Conservation (phyloP, 345 rosid genomes). For the Salix arbutifolia region DNA sequence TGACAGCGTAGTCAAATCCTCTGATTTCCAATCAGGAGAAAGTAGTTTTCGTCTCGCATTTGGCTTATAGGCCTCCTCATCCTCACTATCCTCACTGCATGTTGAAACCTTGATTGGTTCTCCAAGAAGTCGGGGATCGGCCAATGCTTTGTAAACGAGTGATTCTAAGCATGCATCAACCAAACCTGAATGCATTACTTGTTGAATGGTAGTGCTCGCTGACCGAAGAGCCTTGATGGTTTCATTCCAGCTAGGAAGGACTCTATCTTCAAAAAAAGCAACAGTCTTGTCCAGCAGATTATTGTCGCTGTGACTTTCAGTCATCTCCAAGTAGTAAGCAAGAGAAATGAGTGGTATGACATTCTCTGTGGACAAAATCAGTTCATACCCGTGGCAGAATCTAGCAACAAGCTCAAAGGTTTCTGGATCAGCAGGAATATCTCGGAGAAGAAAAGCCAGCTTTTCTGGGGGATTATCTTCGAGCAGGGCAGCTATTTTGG, state of each 20-base stretch:
- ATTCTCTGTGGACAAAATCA: slow-evolving; percentile 47
- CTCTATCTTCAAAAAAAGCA: slow-evolving; percentile 43
- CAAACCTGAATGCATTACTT: slow-evolving; percentile 43
- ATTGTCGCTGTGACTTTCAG: slow-evolving; percentile 49
- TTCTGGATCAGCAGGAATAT: slow-evolving; percentile 51
- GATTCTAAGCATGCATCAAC: slow-evolving; percentile 59
- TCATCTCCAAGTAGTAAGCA: slow-evolving; percentile 60
- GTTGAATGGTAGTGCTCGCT: slow-evolving; percentile 29
- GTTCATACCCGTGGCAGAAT: slow-evolving; percentile 62
- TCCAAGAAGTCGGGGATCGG: slow-evolving; percentile 59
- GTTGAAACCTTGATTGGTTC: slow-evolving; percentile 35
- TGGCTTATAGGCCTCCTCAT: slow-evolving; percentile 40
- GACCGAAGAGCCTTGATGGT: slow-evolving; percentile 55
- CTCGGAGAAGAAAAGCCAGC: slow-evolving; percentile 34
- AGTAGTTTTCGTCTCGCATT: slow-evolving; percentile 67
- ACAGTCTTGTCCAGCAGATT: slow-evolving; percentile 52
- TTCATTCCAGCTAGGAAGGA: slow-evolving; percentile 74
- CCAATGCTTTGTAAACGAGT: slow-evolving; percentile 45
- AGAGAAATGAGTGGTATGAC: slow-evolving; percentile 55
- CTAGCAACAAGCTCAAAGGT: slow-evolving; percentile 57
- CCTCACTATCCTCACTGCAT: slow-evolving; percentile 20
- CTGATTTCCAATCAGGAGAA: slow-evolving; percentile 45
- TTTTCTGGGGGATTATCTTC: slow-evolving; percentile 28
- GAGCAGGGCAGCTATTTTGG: slow-evolving; percentile 49
- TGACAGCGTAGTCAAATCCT: slow-evolving; percentile 54